Conservation (phyloP, 208 protist genomes). For the Angomonas deanei region DNA sequence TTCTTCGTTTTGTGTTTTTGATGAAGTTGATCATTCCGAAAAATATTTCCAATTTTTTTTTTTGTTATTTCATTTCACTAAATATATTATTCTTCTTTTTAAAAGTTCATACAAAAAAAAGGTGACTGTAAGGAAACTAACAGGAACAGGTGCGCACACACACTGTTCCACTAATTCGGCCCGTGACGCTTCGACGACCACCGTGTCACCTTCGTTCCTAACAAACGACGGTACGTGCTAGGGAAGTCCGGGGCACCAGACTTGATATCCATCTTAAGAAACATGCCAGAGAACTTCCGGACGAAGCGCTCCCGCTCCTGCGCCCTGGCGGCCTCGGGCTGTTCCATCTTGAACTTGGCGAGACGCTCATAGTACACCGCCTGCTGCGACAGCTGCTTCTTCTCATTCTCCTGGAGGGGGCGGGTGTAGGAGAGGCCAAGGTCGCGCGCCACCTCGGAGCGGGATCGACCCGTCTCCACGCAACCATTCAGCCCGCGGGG, state of each 20-base stretch:
- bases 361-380: conserved; percentile 87
- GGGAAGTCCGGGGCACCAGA: conserved; percentile 82
- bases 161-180: conserved; percentile 43
- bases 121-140: not conserved
- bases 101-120: not conserved
- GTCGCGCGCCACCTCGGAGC: conserved; percentile 85
- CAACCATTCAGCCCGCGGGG: conserved; percentile 86
- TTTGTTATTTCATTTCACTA: not conserved
- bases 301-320: conserved; percentile 83
- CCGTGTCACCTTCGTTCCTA: conserved; percentile 81
- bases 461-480: conserved; percentile 88
- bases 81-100: not conserved
- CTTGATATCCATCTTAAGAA: conserved; percentile 82
- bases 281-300: conserved; percentile 88
- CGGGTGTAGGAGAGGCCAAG: conserved; percentile 86
- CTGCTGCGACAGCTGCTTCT: conserved; percentile 86
- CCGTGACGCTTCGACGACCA: conserved; percentile 89
- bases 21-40: no score
- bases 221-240: conserved; percentile 78
- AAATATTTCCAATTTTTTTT: not conserved
- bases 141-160: not conserved
- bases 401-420: conserved; percentile 84
- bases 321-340: conserved; percentile 79
- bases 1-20: conserved; percentile 1
- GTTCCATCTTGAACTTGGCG: conserved; percentile 89